Base-by-base conservation (phyloP, 2,329 filamentous ascomycete species). In the Rutstroemia sp. region DNA sequence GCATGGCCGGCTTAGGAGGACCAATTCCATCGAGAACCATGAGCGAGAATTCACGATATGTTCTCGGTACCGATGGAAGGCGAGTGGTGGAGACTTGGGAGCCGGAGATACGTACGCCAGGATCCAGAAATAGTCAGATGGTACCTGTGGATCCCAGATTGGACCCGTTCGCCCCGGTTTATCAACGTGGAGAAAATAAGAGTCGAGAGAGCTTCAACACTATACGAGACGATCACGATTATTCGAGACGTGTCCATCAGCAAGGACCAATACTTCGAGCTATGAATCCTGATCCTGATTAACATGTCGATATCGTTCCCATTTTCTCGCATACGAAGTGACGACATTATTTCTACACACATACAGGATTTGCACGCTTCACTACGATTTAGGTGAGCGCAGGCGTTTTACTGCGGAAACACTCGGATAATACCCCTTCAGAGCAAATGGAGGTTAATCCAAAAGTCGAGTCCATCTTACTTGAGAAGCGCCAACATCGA, bases 201-300 rank as follows among this genome's bases (percentile, higher is more conserved):
- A 85, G 82, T 63, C 77, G 78, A 59, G 82, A 86, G 67, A 86
- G 82, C 65, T 71, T 86, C 65, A 80, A 80, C 62, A 85, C 82
- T 1, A 70, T 86, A 5, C 79, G 79, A 56, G 83, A 86, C 65
- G 81, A 86, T 59, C 81, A 83, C 57, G 83, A 86, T 62, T 86
- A 86, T 65, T 85, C 82, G 40, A 74, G 83, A 60, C 74, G 67
- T 48, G 63, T 69, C 2, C 72, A 76, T 45, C 75, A 78, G 9
- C 73, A 78, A 64, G 62, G 60, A 23, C 63, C 65, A 7, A 80
- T 85, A 7, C 73, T 86, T n/a, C 75, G 82, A 61, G 81, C 82
- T 8, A 82, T 75, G 30, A 86, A 86, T 64, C 82, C 83, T 3
- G 82, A 86, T 55, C 49, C 52, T 4, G 52, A 54, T 50, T 54